phyloP scores from a whole-genome alignment of 495 filamentous ascomycete genomes.

The Penicillium ucsense region DNA sequence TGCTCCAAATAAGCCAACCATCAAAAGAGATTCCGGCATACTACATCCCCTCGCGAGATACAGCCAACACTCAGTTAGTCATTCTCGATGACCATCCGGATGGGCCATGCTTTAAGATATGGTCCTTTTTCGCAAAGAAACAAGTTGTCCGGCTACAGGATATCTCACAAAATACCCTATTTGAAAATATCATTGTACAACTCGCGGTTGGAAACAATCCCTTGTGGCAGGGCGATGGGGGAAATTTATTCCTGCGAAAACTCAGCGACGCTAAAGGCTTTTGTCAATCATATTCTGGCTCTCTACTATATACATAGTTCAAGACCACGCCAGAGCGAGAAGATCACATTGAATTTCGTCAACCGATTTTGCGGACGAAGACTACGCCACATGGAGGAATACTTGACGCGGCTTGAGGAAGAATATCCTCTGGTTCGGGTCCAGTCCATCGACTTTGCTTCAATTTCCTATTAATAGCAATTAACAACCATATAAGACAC shows the following conservation, averaged over 20 bases:
- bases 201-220: background rate
- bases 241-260: background rate
- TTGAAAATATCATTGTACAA: background rate
- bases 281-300: background rate
- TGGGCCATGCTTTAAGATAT: background rate
- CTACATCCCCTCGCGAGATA: background rate
- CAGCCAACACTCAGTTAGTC: background rate
- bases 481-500: background rate
- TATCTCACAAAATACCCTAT: background rate
- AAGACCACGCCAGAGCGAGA: constrained; percentile 2
- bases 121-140: background rate
- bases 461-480: constrained; percentile 22
- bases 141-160: background rate
- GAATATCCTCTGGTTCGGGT: constrained; percentile 16
- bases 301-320: background rate
- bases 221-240: background rate
- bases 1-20: background rate
- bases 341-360: constrained; percentile 24
- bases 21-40: background rate
- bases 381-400: constrained; percentile 15
- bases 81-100: background rate
- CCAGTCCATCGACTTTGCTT: constrained; percentile 27
- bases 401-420: constrained; percentile 14
- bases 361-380: constrained; percentile 20
- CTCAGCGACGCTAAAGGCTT: background rate